Conservation (phyloP, 306 rosid genomes). For the Sesbania bispinosa region DNA sequence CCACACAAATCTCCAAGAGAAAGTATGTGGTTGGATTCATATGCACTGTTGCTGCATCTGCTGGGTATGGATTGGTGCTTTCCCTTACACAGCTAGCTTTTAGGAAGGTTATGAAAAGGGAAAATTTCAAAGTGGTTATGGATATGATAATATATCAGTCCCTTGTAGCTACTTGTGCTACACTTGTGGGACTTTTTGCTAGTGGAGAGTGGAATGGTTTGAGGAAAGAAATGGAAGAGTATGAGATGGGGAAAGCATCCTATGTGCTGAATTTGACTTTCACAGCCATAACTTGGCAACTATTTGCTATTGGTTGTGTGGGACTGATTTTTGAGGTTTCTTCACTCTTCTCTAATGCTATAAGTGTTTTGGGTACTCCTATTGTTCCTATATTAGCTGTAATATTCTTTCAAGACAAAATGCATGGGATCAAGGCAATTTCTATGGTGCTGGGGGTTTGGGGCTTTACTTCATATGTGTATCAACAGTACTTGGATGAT, state of each 20-base stretch:
- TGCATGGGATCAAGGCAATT: slow-evolving; percentile 28
- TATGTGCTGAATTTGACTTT: slow-evolving; percentile 21
- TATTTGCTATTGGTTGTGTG: slow-evolving; percentile 21
- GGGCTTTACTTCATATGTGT: slow-evolving; percentile 30
- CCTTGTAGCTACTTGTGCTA: slow-evolving; percentile 15
- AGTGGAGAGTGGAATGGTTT: slow-evolving; percentile 34
- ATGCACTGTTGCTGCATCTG: slow-evolving; percentile 31
- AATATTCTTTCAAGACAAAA: slow-evolving; percentile 26
- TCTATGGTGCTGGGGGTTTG: slow-evolving; percentile 37
- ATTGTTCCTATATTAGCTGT: slow-evolving; percentile 35
- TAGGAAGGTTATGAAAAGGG: slow-evolving; percentile 18
- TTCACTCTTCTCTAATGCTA: slow-evolving; percentile 29
- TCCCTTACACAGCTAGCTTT: slow-evolving; percentile 27
- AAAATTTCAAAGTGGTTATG: slow-evolving; percentile 16
- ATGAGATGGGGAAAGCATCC: slow-evolving; percentile 28
- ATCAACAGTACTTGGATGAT: slow-evolving; percentile 37
- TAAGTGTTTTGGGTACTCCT: slow-evolving; percentile 28
- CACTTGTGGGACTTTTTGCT: slow-evolving; percentile 30
- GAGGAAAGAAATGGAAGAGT: slow-evolving; percentile 22
- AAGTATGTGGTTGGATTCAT: slow-evolving; percentile 30
- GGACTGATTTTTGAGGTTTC: slow-evolving; percentile 33
- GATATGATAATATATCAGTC: slow-evolving; percentile 21
- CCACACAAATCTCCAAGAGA: not conserved
- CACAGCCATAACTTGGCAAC: slow-evolving; percentile 27
- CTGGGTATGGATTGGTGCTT: slow-evolving; percentile 29